Conservation (phyloP, 2,329 filamentous ascomycete genomes). For the Rutstroemia sp. region DNA sequence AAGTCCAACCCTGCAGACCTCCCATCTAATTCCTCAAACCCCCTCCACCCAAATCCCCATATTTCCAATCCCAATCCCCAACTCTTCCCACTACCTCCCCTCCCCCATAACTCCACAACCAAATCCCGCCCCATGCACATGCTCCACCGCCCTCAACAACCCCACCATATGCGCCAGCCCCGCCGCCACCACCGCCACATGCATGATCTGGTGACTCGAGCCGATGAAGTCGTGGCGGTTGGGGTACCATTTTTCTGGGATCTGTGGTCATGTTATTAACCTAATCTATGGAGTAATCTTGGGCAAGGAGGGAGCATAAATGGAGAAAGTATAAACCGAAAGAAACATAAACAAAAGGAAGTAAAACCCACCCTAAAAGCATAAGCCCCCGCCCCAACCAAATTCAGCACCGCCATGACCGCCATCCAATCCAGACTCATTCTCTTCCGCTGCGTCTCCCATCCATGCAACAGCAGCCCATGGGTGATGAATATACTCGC, state of each 20-base stretch:
- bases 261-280: background rate
- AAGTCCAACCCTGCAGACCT: too few species aligned
- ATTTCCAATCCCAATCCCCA: too few species aligned
- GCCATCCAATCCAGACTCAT: constrained; percentile 13
- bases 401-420: constrained; percentile 7
- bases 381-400: constrained; percentile 6
- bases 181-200: constrained; percentile 22
- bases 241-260: constrained; percentile 20
- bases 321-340: too few species aligned
- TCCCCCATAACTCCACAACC: too few species aligned
- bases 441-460: constrained; percentile 8
- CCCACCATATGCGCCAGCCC: constrained; percentile 17
- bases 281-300: too few species aligned
- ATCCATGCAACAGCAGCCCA: constrained; percentile 32
- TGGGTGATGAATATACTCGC: background rate
- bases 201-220: constrained; percentile 24
- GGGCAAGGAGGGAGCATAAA: too few species aligned
- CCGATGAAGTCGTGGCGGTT: constrained; percentile 18
- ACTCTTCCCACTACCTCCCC: too few species aligned
- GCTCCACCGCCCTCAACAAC: constrained; percentile 13
- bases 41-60: too few species aligned
- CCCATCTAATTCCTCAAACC: too few species aligned
- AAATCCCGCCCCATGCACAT: constrained; percentile 2
- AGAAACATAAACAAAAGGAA: too few species aligned
- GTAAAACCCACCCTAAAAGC: background rate